Evolutionary conservation across 1,284 basidiomycete genomes (phyloP).

Genomic region (Wallemia hederae): DNA sequence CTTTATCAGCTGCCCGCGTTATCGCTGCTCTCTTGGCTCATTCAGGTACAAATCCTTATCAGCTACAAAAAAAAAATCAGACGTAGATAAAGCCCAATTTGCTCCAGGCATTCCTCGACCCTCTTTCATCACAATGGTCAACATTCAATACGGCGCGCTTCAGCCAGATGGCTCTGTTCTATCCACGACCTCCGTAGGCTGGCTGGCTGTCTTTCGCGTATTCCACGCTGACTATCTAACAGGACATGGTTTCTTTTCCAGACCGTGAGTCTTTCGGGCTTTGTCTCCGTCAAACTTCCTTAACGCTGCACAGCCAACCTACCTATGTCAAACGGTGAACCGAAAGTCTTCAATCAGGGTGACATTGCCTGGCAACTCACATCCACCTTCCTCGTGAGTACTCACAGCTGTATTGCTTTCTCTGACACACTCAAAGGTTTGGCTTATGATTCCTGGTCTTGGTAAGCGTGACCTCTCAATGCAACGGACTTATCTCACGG

Average conservation of each 20-base stretch:
- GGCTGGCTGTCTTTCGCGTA: background rate
- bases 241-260: background rate
- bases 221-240: background rate
- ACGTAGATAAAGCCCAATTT: too few species aligned
- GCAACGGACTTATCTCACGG: too few species aligned
- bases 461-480: too few species aligned
- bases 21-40: too few species aligned
- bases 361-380: background rate
- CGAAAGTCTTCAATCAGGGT: background rate
- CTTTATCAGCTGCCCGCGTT: too few species aligned
- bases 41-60: too few species aligned
- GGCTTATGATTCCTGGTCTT: slow-evolving; percentile 74
- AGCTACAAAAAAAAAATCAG: too few species aligned
- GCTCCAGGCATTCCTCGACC: too few species aligned
- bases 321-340: background rate
- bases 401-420: too few species aligned
- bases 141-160: background rate
- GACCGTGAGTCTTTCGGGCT: background rate
- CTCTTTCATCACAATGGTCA: background rate
- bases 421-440: slow-evolving; percentile 21
- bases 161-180: background rate
- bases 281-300: background rate
- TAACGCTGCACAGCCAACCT: background rate
- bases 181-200: background rate
- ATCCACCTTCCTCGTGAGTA: background rate